Evolutionary conservation across 1,284 basidiomycete genomes (phyloP).

Genomic region (Puccinia hordei): DNA sequence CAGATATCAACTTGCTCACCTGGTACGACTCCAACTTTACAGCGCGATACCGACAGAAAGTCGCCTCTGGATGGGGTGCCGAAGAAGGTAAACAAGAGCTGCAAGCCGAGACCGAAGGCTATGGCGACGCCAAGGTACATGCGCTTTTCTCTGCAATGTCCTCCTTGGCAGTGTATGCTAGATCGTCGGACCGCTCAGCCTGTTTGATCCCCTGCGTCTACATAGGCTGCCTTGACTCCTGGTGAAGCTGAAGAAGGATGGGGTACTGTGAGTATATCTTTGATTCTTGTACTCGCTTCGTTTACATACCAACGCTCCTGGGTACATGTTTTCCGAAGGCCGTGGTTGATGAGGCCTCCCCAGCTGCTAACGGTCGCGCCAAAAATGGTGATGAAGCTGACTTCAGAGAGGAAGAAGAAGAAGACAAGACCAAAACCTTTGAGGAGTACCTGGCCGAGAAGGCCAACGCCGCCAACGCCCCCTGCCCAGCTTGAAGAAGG

Average conservation of each 20-base stretch:
- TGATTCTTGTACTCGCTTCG: background rate
- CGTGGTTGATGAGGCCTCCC: slow-evolving; percentile 22
- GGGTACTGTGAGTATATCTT: slow-evolving; percentile 23
- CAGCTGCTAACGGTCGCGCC: slow-evolving; percentile 35
- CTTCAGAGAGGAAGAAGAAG: slow-evolving; percentile 38
- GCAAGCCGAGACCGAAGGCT: slow-evolving; percentile 49
- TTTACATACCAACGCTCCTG: background rate
- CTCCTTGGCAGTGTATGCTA: background rate
- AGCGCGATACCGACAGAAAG: slow-evolving; percentile 48
- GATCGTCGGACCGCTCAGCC: background rate
- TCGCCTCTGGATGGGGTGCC: slow-evolving; percentile 50
- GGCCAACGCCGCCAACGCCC: slow-evolving; percentile 19
- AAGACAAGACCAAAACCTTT: slow-evolving; percentile 50
- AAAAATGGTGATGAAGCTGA: background rate
- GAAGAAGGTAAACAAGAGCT: slow-evolving; percentile 51
- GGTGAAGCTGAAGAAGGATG: slow-evolving; percentile 26
- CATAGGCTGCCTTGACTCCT: slow-evolving; percentile 43
- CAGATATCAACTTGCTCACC: background rate
- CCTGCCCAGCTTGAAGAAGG: slow-evolving; percentile 42
- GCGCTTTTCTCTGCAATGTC: background rate
- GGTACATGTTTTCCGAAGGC: background rate
- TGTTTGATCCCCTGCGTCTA: background rate
- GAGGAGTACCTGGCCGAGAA: slow-evolving; percentile 50
- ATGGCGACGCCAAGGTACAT: slow-evolving; percentile 40
- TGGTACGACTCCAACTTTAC: no score